These are phyloP conservation scores for Aspergillus candidus DNA, from an alignment of 2,329 filamentous ascomycete genomes.

Conservation along the genomic window DNA sequence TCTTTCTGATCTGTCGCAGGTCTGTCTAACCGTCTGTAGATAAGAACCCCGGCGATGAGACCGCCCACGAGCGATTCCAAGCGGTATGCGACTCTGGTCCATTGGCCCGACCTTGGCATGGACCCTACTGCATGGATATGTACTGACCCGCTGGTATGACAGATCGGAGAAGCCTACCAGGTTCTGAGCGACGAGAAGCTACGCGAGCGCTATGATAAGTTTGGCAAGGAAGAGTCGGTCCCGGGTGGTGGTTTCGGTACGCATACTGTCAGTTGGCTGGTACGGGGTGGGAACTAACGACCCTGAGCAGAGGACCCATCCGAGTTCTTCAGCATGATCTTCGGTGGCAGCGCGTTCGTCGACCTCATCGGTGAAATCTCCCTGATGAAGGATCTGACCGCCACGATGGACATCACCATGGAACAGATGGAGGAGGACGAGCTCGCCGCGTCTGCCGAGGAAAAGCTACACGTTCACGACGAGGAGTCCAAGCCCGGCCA, in stretches of 20 bases:
- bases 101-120: not conserved
- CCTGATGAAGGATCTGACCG: conserved; percentile 95
- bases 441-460: conserved; percentile 48
- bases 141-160: conserved; percentile 6
- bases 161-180: conserved; percentile 66
- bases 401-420: conserved; percentile 97
- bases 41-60: conserved; percentile 96
- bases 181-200: conserved; percentile 81
- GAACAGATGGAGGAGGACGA: conserved; percentile 67
- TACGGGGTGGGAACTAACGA: not conserved
- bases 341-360: conserved; percentile 89
- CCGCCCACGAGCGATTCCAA: conserved; percentile 91
- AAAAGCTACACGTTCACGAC: conserved; percentile 43
- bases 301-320: conserved; percentile 66
- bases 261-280: conserved; percentile 9
- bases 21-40: conserved; percentile 48
- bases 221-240: conserved; percentile 89
- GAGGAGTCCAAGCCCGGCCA: conserved; percentile 37
- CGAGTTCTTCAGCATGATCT: conserved; percentile 98
- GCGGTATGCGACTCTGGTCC: conserved; percentile 49
- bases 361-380: conserved; percentile 98
- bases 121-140: not conserved
- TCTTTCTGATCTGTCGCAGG: conserved; percentile 11
- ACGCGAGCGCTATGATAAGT: conserved; percentile 90
- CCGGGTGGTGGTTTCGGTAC: conserved; percentile 81